phyloP scores from a whole-genome alignment of 2,329 filamentous ascomycete genomes.

The Ilyonectria mors-panacis region DNA sequence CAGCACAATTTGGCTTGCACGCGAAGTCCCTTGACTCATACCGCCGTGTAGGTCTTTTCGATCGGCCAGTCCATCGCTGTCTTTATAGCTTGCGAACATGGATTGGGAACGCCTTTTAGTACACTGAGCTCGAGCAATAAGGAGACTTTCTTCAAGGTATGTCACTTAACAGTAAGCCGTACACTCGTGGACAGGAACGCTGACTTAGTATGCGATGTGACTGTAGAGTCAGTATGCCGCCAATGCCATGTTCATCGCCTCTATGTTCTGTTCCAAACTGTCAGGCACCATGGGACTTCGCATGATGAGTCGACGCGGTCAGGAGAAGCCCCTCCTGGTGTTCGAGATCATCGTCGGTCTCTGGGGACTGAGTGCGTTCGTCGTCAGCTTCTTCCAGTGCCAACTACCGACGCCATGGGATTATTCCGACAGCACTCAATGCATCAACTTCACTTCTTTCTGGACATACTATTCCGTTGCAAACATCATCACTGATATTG shows the following conservation, averaged over 20 bases:
- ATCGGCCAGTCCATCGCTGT: constrained; percentile 42
- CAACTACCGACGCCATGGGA: constrained; percentile 46
- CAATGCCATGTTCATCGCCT: constrained; percentile 45
- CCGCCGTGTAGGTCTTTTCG: constrained; percentile 36
- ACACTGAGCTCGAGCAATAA: constrained; percentile 30
- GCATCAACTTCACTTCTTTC: constrained; percentile 41
- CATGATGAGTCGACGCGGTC: constrained; percentile 43
- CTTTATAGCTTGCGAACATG: constrained; percentile 41
- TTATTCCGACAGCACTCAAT: constrained; percentile 41
- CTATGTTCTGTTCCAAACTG: constrained; percentile 46
- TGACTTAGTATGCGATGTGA: constrained; percentile 6
- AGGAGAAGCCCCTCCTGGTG: constrained; percentile 38
- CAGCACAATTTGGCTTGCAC: too few species aligned
- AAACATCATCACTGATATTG: constrained; percentile 51
- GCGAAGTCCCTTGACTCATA: constrained; percentile 8
- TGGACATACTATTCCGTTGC: constrained; percentile 48
- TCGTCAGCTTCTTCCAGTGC: constrained; percentile 49
- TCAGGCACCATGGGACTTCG: constrained; percentile 46
- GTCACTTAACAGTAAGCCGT: neutral
- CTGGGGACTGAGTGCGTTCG: constrained; percentile 45
- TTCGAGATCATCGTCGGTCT: constrained; percentile 38
- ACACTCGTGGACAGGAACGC: neutral
- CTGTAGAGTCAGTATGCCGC: constrained; percentile 47
- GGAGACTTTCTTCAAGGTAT: constrained; percentile 47
- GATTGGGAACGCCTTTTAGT: constrained; percentile 41